Conservation (phyloP, 1,284 basidiomycete species). For the Bjerkandera adusta region DNA sequence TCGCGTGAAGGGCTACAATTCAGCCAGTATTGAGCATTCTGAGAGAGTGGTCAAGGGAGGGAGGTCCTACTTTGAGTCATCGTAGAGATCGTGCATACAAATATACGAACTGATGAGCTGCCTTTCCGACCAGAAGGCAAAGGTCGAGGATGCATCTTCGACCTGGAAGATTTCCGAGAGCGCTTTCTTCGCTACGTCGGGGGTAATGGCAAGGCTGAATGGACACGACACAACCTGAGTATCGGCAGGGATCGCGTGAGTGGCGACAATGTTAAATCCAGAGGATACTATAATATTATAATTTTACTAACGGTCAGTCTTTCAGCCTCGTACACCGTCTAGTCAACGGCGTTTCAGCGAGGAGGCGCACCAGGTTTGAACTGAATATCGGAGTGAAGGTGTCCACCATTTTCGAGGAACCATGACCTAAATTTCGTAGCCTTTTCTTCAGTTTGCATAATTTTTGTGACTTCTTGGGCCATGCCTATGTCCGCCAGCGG, state of each 20-base stretch:
- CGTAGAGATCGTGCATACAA: constrained; percentile 65
- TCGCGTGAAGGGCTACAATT: constrained; percentile 18
- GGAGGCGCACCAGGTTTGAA: constrained; percentile 41
- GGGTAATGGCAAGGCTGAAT: constrained; percentile 70
- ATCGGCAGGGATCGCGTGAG: constrained; percentile 45
- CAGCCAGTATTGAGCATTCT: background rate
- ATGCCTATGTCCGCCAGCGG: too few relatives aligned
- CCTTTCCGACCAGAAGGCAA: constrained; percentile 58
- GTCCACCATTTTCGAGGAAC: constrained; percentile 48
- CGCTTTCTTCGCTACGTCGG: constrained; percentile 43
- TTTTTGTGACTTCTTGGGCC: too few relatives aligned
- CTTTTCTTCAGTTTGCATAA: too few relatives aligned
- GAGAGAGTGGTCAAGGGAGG: background rate
- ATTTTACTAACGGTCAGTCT: constrained; percentile 12
- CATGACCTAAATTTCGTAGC: constrained; percentile 38
- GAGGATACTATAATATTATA: constrained; percentile 37
- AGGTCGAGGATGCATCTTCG: constrained; percentile 11
- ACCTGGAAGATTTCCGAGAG: constrained; percentile 40
- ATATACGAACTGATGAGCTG: constrained; percentile 75
- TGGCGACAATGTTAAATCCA: constrained; percentile 61
- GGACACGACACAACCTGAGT: constrained; percentile 71
- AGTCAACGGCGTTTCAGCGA: constrained; percentile 3
- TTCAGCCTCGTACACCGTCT: constrained; percentile 13
- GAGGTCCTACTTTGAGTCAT: constrained; percentile 24
- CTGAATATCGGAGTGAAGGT: constrained; percentile 42